Conservation (phyloP, 2,329 filamentous ascomycete genomes). For the Fonsecaea erecta region DNA sequence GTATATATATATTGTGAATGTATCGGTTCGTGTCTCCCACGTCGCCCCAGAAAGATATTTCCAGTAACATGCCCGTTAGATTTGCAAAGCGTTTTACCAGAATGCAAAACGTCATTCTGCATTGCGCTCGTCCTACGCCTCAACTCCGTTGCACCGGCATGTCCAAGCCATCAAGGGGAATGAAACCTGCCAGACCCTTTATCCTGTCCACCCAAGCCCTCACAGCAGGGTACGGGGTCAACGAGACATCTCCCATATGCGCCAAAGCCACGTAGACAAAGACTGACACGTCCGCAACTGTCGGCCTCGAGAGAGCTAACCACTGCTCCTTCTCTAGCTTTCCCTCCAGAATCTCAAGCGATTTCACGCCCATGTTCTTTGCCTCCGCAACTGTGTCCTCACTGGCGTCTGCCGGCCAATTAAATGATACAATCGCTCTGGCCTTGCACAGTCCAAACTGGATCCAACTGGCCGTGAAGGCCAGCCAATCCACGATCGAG, state of each 20-base stretch:
- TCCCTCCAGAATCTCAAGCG: slow-evolving; percentile 51
- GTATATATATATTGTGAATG: no score
- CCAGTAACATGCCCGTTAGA: not conserved
- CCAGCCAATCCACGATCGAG: slow-evolving; percentile 27
- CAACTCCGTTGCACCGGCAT: slow-evolving; percentile 6
- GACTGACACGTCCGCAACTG: slow-evolving; percentile 34
- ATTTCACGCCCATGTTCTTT: slow-evolving; percentile 66
- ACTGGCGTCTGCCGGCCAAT: slow-evolving; percentile 30
- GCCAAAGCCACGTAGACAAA: slow-evolving; percentile 37
- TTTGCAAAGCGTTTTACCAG: not conserved
- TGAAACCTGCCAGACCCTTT: slow-evolving; percentile 12
- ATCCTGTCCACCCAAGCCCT: slow-evolving; percentile 21
- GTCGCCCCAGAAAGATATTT: not conserved
- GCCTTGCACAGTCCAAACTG: slow-evolving; percentile 25
- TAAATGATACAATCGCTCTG: slow-evolving; percentile 35
- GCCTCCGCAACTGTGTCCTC: slow-evolving; percentile 30
- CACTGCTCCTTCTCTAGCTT: slow-evolving; percentile 29
- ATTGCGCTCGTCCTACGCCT: not conserved
- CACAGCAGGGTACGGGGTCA: slow-evolving; percentile 43
- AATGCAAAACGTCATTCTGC: not conserved
- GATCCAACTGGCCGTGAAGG: slow-evolving; percentile 21
- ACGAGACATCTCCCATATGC: slow-evolving; percentile 34
- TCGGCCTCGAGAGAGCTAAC: slow-evolving; percentile 28
- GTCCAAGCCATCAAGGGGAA: slow-evolving; percentile 19
- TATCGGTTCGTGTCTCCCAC: no score